Evolutionary conservation across 2,329 filamentous ascomycete genomes (phyloP).

Genomic region (Cladorrhinum sp.): DNA sequence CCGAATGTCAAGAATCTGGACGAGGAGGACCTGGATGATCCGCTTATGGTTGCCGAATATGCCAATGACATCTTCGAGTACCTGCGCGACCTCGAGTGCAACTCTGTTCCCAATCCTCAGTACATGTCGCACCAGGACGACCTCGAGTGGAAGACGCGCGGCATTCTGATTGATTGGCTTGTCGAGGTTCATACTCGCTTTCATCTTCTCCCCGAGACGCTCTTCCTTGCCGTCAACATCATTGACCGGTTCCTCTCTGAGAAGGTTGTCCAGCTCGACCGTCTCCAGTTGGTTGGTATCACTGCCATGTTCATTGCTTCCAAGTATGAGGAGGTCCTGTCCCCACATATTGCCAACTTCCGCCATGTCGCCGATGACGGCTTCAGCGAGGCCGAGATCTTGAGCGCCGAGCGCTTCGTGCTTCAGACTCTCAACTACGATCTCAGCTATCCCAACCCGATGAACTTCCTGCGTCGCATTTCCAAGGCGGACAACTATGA

Average conservation of each 20-base stretch:
- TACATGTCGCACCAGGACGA: constrained; percentile 96
- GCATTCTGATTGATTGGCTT: constrained; percentile 95
- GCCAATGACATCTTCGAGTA: constrained; percentile 98
- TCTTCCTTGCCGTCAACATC: constrained; percentile 96
- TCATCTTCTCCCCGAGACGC: constrained; percentile 89
- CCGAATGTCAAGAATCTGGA: constrained; percentile 65
- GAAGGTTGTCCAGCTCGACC: constrained; percentile 94
- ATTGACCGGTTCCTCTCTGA: constrained; percentile 95
- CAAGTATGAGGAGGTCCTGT: constrained; percentile 98
- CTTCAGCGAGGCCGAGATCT: constrained; percentile 90
- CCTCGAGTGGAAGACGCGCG: constrained; percentile 97
- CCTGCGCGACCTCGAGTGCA: constrained; percentile 76
- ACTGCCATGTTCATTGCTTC: constrained; percentile 99
- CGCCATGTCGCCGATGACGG: constrained; percentile 95
- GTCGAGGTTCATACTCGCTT: constrained; percentile 98
- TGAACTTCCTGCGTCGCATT: constrained; percentile 99
- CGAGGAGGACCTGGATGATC: constrained; percentile 84
- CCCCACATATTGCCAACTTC: constrained; percentile 95
- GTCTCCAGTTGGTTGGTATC: constrained; percentile 92
- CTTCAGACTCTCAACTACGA: constrained; percentile 91
- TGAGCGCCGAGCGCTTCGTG: constrained; percentile 95
- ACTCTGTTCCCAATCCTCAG: constrained; percentile 78
- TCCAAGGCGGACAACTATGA: constrained; percentile 99
- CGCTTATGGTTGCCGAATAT: constrained; percentile 97
- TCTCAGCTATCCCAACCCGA: constrained; percentile 96